Evolutionary conservation across 352 stramenopile genomes (phyloP), one percentile per base, ranked within the genome.

Genomic region (Globisporangium polare): DNA sequence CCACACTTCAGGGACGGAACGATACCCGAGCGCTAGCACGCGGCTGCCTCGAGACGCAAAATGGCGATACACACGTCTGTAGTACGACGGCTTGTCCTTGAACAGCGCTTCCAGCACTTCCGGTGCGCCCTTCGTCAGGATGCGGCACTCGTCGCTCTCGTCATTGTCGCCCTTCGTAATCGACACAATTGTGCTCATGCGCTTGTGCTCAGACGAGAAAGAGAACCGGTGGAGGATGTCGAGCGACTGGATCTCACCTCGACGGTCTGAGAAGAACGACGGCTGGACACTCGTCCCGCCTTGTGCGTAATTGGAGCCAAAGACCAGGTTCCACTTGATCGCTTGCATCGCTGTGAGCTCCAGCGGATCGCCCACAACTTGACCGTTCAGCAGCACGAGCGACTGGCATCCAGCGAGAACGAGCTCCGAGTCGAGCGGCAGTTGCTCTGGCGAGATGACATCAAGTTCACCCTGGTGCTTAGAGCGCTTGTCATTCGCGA

Each of bases 51-150:
- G 71, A 2, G 67, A 60, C 2, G 75, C 73, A 41, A 80, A 85
- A 55, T 82, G 68, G 22, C 61, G 71, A 51, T 85, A 82, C 41
- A 77, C 67, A 27, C 45, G 55, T 5, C 43, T 41, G 27, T 85
- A 99, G 43, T 92, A 75, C 2, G 53, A 13, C 4, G 94, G 92
- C 17, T 90, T 77, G n/a, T 77, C 66, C 17, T 68, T 63, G 6
- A 98, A 75, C 27, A 98, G 72, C 1, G 64, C 41, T 42, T 90
- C 77, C 8, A 98, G 61, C 7, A 86, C 86, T 69, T 99, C 96
- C 6, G 96, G 96, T 6, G 95, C 94, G 52, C 96, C 96, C 74
- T 99, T 99, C n/a, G 89, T 84, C 20, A 98, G 71, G 26, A 90
- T 59, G 7, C 71, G 72, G 9, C 65, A 20, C 53, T 80, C 70